Percentiles rank a stretch among this genome's conserved stretches.
Evolutionary conservation across 2,329 filamentous ascomycete genomes (phyloP).

Genomic region (Fusarium sarcochroum): DNA sequence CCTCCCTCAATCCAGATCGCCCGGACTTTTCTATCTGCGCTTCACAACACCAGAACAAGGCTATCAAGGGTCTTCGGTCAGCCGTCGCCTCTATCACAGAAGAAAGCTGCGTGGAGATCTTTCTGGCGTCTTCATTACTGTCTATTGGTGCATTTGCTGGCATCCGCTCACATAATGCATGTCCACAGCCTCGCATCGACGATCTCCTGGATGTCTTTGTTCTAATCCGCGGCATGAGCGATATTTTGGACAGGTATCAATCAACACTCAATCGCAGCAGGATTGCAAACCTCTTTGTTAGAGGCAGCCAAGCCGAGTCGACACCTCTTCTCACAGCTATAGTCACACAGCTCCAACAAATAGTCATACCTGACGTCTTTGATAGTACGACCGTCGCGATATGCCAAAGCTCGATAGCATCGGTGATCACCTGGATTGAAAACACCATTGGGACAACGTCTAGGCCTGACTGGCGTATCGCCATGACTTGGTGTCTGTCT

Average conservation of each 20-base stretch:
- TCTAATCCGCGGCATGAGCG: conserved; percentile 51
- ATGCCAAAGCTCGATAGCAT: conserved; percentile 15
- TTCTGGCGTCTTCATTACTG: conserved; percentile 52
- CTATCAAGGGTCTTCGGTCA: conserved; percentile 50
- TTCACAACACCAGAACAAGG: conserved; percentile 53
- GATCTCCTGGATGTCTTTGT: conserved; percentile 53
- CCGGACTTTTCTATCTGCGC: conserved; percentile 45
- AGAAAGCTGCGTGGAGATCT: conserved; percentile 53
- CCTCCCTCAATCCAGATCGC: conserved; percentile 45
- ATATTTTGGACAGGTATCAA: conserved; percentile 48
- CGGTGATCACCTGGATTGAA: conserved; percentile 16
- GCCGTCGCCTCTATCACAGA: conserved; percentile 45
- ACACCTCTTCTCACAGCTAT: conserved; percentile 14
- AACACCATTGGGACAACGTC: neutral
- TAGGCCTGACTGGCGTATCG: conserved; percentile 14
- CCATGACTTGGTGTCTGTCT: conserved; percentile 34
- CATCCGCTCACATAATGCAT: conserved; percentile 35
- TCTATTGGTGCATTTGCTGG: conserved; percentile 52
- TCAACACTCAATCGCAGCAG: conserved; percentile 12
- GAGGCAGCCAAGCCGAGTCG: neutral
- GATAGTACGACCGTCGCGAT: neutral
- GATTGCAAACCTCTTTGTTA: conserved; percentile 15
- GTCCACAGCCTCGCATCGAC: conserved; percentile 45
- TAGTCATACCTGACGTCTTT: conserved; percentile 17
- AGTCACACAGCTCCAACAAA: conserved; percentile 22